Conservation (phyloP, 352 stramenopile species). For the Phytopythium delawarense region DNA sequence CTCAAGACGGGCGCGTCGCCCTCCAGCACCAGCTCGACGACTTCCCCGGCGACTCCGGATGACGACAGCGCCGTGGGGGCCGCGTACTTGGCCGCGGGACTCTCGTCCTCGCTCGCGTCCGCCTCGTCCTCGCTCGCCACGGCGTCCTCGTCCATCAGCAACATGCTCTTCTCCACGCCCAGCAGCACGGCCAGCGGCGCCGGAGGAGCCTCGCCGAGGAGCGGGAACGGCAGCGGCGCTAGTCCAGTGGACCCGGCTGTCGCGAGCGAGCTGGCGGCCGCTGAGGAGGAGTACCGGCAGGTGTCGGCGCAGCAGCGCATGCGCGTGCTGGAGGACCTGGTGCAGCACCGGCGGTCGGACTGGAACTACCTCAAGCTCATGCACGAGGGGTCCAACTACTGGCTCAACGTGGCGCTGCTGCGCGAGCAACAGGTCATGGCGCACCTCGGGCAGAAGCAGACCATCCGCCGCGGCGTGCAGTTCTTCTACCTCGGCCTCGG, state of each 20-base stretch:
- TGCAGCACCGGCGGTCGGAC: conserved; percentile 66
- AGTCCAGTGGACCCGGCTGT: conserved; percentile 6
- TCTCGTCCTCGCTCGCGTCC: conserved; percentile 31
- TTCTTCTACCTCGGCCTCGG: conserved; percentile 81
- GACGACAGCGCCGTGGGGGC: conserved; percentile 2
- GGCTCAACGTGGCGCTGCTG: conserved; percentile 75
- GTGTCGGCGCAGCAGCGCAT: conserved; percentile 65
- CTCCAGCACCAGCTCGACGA: conserved; percentile 2
- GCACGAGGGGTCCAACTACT: conserved; percentile 76
- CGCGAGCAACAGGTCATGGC: conserved; percentile 62
- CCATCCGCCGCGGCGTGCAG: conserved; percentile 53
- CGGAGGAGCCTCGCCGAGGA: conserved; percentile 8
- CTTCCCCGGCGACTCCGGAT: not conserved
- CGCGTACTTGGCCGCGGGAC: conserved; percentile 16
- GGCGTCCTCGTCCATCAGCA: conserved; percentile 37
- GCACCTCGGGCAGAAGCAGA: conserved; percentile 55
- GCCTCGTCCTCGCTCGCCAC: conserved; percentile 33
- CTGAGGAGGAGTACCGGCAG: conserved; percentile 38
- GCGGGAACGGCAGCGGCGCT: conserved; percentile 8
- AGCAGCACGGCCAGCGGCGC: conserved; percentile 14
- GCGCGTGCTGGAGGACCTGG: conserved; percentile 68
- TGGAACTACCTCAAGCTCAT: conserved; percentile 81
- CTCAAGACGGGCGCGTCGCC: conserved; percentile 5
- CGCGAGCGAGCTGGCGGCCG: conserved; percentile 8
- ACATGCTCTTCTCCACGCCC: conserved; percentile 34